Percentiles rank a stretch among this genome's conserved stretches.
phyloP scores from a whole-genome alignment of 2,329 filamentous ascomycete genomes.

The Tolypocladium ophioglossoides region DNA sequence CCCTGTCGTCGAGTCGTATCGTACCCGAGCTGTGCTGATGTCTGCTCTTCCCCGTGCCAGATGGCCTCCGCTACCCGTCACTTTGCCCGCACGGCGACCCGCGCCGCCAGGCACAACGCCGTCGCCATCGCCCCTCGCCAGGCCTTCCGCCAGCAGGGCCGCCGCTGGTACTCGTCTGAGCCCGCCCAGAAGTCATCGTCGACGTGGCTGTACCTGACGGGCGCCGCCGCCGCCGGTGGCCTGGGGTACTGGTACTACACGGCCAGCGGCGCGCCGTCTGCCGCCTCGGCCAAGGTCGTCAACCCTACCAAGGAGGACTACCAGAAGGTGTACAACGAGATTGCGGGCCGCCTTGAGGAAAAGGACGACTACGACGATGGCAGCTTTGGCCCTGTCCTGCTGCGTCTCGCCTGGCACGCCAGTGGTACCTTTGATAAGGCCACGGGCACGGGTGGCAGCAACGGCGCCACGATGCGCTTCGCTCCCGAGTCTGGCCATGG shows the following conservation, averaged over 20 bases:
- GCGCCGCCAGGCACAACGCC: slow-evolving; percentile 44
- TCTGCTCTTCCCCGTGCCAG: slow-evolving; percentile 7
- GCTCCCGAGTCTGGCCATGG: slow-evolving; percentile 80
- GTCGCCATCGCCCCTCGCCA: slow-evolving; percentile 52
- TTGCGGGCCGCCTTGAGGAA: slow-evolving; percentile 72
- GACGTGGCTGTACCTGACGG: slow-evolving; percentile 45
- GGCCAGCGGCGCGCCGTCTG: slow-evolving; percentile 37
- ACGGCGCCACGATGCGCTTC: slow-evolving; percentile 96
- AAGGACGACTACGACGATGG: slow-evolving; percentile 95
- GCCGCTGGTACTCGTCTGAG: slow-evolving; percentile 71
- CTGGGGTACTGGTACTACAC: slow-evolving; percentile 58
- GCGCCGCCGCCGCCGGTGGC: slow-evolving; percentile 48
- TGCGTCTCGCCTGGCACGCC: slow-evolving; percentile 89
- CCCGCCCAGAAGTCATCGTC: slow-evolving; percentile 41
- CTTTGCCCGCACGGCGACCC: slow-evolving; percentile 47
- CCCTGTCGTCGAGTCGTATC: background rate
- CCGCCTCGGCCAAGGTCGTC: slow-evolving; percentile 48
- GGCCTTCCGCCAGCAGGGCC: slow-evolving; percentile 62
- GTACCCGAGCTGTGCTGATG: slow-evolving; percentile 1
- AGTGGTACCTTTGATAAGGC: slow-evolving; percentile 85
- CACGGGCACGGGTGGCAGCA: slow-evolving; percentile 84
- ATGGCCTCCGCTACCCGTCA: slow-evolving; percentile 38
- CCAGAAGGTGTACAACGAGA: slow-evolving; percentile 86
- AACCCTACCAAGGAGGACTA: slow-evolving; percentile 77
- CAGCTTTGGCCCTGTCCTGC: slow-evolving; percentile 83